Conservation (phyloP, 129 eudicot species). For the Gnaphalium uliginosum region DNA sequence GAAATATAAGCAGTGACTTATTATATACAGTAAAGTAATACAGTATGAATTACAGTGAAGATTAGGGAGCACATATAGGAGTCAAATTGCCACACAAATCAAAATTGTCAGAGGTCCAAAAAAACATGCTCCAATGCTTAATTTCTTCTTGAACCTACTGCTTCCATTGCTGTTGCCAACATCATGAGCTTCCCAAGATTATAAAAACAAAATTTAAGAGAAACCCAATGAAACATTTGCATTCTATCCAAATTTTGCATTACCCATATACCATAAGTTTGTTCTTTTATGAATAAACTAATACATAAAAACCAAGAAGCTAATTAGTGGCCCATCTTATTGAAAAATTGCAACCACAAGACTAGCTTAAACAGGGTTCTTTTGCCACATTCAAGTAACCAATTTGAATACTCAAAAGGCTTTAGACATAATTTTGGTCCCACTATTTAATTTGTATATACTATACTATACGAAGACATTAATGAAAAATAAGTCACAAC, state of each 20-base stretch:
- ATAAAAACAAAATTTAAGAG: constrained; percentile 29
- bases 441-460: no score
- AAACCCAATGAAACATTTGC: constrained; percentile 25
- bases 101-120: constrained; percentile 38
- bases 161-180: constrained; percentile 42
- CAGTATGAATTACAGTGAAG: neutral
- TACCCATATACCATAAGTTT: neutral
- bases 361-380: no score
- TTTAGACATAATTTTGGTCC: no score
- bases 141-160: constrained; percentile 40
- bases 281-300: neutral
- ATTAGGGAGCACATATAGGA: constrained; percentile 2
- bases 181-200: constrained; percentile 30
- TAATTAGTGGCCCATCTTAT: no score
- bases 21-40: neutral
- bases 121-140: constrained; percentile 39
- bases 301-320: no score
- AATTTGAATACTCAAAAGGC: no score
- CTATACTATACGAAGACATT: no score
- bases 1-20: neutral
- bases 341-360: no score
- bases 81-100: constrained; percentile 40
- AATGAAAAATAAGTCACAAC: no score
- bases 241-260: neutral
- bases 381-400: no score